Conservation (phyloP, 805 yeast genomes). For the Wickerhamomyces subpelliculosus region DNA sequence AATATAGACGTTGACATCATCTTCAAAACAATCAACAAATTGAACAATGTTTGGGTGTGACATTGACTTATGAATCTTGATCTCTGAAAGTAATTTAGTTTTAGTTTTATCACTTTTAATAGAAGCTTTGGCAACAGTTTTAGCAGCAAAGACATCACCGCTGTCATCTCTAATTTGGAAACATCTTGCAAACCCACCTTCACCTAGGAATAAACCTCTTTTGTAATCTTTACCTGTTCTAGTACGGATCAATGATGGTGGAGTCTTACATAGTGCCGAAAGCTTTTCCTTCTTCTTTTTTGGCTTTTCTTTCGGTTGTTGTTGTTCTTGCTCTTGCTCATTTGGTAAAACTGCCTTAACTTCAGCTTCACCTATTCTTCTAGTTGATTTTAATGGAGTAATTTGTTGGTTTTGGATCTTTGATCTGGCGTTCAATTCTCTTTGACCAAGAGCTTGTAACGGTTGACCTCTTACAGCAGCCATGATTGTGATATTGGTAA, state of each 20-base stretch:
- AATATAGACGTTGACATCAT: slow-evolving; percentile 88
- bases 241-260: slow-evolving; percentile 88
- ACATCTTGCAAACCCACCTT: slow-evolving; percentile 98
- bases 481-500: slow-evolving; percentile 17
- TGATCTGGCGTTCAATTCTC: slow-evolving; percentile 27
- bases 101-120: slow-evolving; percentile 87
- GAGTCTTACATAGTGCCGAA: slow-evolving; percentile 89
- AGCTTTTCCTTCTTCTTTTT: slow-evolving; percentile 84
- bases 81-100: slow-evolving; percentile 77
- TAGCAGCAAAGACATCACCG: slow-evolving; percentile 89
- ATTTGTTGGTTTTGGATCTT: slow-evolving; percentile 7
- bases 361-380: slow-evolving; percentile 16
- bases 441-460: slow-evolving; percentile 30
- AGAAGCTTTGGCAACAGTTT: slow-evolving; percentile 95
- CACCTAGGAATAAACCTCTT: slow-evolving; percentile 88
- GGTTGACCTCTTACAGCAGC: slow-evolving; percentile 30
- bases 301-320: slow-evolving; percentile 26
- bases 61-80: slow-evolving; percentile 89
- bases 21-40: slow-evolving; percentile 95
- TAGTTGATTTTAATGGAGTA: slow-evolving; percentile 24
- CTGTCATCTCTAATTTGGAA: slow-evolving; percentile 90
- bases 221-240: slow-evolving; percentile 83
- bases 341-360: slow-evolving; percentile 12
- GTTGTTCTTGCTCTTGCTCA: too few species aligned
- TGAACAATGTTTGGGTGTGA: slow-evolving; percentile 85